Conservation (phyloP, 495 filamentous ascomycete genomes). For the Pseudotulostoma volvatum region DNA sequence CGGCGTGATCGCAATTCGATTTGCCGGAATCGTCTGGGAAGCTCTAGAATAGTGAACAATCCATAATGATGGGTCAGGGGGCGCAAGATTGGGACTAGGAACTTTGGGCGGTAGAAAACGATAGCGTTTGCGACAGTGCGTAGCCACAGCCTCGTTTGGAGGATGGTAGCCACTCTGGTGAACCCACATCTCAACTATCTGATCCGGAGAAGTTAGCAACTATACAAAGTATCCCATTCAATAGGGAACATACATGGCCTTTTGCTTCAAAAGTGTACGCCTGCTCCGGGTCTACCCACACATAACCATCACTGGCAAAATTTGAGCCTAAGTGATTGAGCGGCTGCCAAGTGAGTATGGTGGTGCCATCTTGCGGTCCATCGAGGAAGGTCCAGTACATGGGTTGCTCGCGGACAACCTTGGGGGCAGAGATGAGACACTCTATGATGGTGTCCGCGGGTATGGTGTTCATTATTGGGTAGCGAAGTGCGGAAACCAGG, state of each 20-base stretch:
- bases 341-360: conserved; percentile 80
- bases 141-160: conserved; percentile 49
- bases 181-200: conserved; percentile 69
- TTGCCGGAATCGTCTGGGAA: conserved; percentile 48
- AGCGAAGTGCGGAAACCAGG: conserved; percentile 60
- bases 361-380: conserved; percentile 50
- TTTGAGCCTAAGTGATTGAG: conserved; percentile 43
- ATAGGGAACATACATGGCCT: conserved; percentile 49
- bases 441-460: conserved; percentile 54
- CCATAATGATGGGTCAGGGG: conserved; percentile 70
- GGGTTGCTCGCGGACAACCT: conserved; percentile 58
- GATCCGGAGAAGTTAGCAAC: too few relatives aligned
- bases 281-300: conserved; percentile 71
- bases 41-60: conserved; percentile 79
- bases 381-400: conserved; percentile 90
- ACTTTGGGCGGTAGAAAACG: conserved; percentile 52
- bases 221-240: conserved; percentile 4
- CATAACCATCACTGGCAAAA: conserved; percentile 78
- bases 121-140: conserved; percentile 66
- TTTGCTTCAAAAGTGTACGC: conserved; percentile 51
- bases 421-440: conserved; percentile 64
- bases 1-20: conserved; percentile 40
- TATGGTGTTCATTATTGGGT: conserved; percentile 47
- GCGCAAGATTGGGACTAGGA: conserved; percentile 40
- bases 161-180: conserved; percentile 62